Conservation (phyloP, 768 basidiomycete species). For the Suillus sp. region DNA sequence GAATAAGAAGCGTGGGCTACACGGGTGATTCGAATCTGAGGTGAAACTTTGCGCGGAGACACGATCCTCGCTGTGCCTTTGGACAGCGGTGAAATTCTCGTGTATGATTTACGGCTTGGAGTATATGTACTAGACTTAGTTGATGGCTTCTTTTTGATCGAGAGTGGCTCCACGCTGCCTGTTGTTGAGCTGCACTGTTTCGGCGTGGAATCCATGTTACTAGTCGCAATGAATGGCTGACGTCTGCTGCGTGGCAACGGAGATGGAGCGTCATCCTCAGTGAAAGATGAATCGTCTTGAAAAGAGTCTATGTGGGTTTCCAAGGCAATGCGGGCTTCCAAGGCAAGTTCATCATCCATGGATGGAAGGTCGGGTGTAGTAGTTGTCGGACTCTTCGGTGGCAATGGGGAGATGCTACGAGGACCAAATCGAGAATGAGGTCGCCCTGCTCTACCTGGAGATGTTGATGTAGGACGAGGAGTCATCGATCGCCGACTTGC, state of each 20-base stretch:
- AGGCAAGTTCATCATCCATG: slow-evolving; percentile 47
- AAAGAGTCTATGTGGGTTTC: slow-evolving; percentile 37
- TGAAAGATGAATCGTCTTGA: slow-evolving; percentile 29
- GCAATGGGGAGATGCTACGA: slow-evolving; percentile 72
- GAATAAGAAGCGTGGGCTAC: slow-evolving; percentile 24
- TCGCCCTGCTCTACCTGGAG: slow-evolving; percentile 44
- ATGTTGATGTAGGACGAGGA: slow-evolving; percentile 48
- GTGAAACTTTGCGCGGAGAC: slow-evolving; percentile 57
- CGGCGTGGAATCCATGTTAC: slow-evolving; percentile 56
- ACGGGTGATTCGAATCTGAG: slow-evolving; percentile 46
- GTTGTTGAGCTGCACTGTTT: slow-evolving; percentile 41
- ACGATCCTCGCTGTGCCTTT: slow-evolving; percentile 44
- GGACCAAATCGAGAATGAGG: slow-evolving; percentile 64
- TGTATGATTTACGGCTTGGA: slow-evolving; percentile 36
- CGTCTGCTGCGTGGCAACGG: slow-evolving; percentile 73
- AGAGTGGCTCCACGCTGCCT: slow-evolving; percentile 67
- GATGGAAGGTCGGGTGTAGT: slow-evolving; percentile 36
- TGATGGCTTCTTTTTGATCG: slow-evolving; percentile 84
- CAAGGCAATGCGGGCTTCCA: slow-evolving; percentile 41
- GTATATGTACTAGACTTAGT: slow-evolving; percentile 47
- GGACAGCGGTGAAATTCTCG: slow-evolving; percentile 56
- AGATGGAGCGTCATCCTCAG: slow-evolving; percentile 38
- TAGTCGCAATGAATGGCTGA: slow-evolving; percentile 60
- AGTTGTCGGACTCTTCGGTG: slow-evolving; percentile 44
- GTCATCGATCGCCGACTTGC: slow-evolving; percentile 46